phyloP scores from a whole-genome alignment of 2,329 filamentous ascomycete genomes.

The Penicillium sp. region DNA sequence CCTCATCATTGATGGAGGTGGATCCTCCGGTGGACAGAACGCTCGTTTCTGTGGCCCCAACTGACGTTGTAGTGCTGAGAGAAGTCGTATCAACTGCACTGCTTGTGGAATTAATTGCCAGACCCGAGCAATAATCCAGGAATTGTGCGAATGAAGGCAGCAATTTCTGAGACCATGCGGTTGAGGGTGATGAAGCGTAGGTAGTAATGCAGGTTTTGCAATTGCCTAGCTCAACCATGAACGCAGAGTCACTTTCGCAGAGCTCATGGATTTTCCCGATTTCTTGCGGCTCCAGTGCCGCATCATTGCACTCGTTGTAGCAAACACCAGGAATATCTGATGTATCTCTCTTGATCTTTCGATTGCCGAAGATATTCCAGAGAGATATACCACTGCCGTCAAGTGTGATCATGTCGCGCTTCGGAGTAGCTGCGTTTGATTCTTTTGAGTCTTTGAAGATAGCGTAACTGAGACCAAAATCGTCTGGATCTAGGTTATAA shows the following conservation, averaged over 20 bases:
- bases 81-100: background rate
- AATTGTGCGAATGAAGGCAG: constrained; percentile 16
- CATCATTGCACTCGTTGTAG: constrained; percentile 9
- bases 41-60: background rate
- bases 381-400: background rate
- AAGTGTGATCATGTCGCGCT: background rate
- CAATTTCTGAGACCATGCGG: constrained; percentile 6
- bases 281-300: constrained; percentile 1
- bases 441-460: constrained; percentile 48
- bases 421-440: background rate
- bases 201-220: constrained; percentile 9
- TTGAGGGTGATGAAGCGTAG: constrained; percentile 3
- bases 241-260: constrained; percentile 12
- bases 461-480: constrained; percentile 62
- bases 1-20: background rate
- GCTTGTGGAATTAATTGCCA: background rate
- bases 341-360: constrained; percentile 1
- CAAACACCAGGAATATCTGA: constrained; percentile 7
- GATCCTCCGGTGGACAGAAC: background rate
- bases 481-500: constrained; percentile 62
- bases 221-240: constrained; percentile 5
- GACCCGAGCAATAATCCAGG: constrained; percentile 15
- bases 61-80: background rate
- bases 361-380: background rate
- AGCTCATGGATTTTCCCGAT: constrained; percentile 8